Conservation (phyloP, 2,329 filamentous ascomycete species). For the Colletotrichum spaethianum region DNA sequence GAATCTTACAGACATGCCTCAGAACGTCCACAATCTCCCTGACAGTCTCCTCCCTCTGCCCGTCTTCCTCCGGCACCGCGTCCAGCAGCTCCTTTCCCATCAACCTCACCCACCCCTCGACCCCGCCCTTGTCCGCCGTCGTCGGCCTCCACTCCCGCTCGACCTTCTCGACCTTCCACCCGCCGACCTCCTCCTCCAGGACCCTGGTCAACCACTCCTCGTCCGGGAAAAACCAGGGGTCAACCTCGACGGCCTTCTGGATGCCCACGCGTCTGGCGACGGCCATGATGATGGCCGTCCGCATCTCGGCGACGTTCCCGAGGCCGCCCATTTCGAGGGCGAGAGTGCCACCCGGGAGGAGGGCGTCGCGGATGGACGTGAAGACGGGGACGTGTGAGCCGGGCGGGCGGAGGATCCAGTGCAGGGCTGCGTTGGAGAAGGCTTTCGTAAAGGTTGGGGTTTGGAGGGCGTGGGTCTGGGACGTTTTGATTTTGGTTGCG, state of each 20-base stretch:
- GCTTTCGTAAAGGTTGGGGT: slow-evolving; percentile 63
- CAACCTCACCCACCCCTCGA: slow-evolving; percentile 76
- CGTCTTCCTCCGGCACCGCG: slow-evolving; percentile 57
- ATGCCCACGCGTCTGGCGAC: slow-evolving; percentile 67
- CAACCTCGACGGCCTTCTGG: slow-evolving; percentile 60
- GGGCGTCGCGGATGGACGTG: slow-evolving; percentile 61
- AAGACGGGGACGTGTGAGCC: slow-evolving; percentile 67
- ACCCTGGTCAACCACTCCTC: slow-evolving; percentile 68
- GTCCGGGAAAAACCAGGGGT: slow-evolving; percentile 82
- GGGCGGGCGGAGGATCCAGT: slow-evolving; percentile 72
- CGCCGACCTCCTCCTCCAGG: slow-evolving; percentile 59
- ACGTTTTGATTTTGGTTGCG: slow-evolving; percentile 55
- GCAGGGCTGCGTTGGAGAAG: slow-evolving; percentile 77
- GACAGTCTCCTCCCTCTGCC: slow-evolving; percentile 66
- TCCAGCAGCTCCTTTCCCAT: slow-evolving; percentile 74
- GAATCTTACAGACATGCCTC: slow-evolving; percentile 67
- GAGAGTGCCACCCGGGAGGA: slow-evolving; percentile 70
- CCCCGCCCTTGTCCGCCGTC: slow-evolving; percentile 67
- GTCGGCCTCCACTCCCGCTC: slow-evolving; percentile 79
- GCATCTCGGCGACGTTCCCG: slow-evolving; percentile 77
- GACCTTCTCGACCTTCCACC: slow-evolving; percentile 64
- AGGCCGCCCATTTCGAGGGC: slow-evolving; percentile 81
- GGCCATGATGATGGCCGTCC: slow-evolving; percentile 68
- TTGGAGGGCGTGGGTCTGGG: slow-evolving; percentile 14
- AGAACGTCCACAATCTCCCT: slow-evolving; percentile 69